Conservation (phyloP, 2,329 filamentous ascomycete species). For the Beauveria asiatica region DNA sequence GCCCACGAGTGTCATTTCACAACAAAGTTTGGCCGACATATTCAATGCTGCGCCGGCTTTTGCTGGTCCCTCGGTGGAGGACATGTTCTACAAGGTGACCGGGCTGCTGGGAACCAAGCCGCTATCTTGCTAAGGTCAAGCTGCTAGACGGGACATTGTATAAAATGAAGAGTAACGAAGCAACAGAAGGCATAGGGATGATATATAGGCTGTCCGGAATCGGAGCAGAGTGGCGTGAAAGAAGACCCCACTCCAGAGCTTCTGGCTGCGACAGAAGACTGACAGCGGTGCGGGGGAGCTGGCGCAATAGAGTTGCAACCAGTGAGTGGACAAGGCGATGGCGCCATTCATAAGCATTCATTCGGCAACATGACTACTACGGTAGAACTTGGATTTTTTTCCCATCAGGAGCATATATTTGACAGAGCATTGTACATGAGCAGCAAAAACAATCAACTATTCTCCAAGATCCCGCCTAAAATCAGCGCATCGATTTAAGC, state of each 20-base stretch:
- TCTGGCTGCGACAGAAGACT: not conserved
- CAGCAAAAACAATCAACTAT: not conserved
- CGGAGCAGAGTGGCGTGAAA: not conserved
- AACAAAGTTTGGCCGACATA: slow-evolving; percentile 59
- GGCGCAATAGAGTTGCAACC: slow-evolving; percentile 4
- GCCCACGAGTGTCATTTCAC: slow-evolving; percentile 53
- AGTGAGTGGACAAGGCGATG: slow-evolving; percentile 8
- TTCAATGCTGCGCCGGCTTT: slow-evolving; percentile 63
- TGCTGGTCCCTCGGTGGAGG: slow-evolving; percentile 62
- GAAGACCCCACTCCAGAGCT: not conserved
- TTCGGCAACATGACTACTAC: not conserved
- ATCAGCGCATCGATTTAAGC: not conserved
- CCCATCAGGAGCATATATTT: not conserved
- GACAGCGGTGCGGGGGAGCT: not conserved
- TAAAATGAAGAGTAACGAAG: not conserved
- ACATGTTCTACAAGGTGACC: slow-evolving; percentile 67
- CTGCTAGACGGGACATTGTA: not conserved
- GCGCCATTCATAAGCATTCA: slow-evolving; percentile 10
- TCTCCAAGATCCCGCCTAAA: not conserved
- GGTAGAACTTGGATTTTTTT: slow-evolving; percentile 4
- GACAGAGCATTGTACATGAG: slow-evolving; percentile 7
- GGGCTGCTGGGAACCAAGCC: slow-evolving; percentile 50
- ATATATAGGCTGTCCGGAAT: not conserved
- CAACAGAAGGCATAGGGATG: slow-evolving; percentile 11
- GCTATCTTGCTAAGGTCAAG: slow-evolving; percentile 17